A percentile compares a stretch with the other conserved stretches of the same genome.
These are phyloP conservation scores for Yamagishiella unicocca DNA, from an alignment of 139 green algal species.

Conservation along the genomic window DNA sequence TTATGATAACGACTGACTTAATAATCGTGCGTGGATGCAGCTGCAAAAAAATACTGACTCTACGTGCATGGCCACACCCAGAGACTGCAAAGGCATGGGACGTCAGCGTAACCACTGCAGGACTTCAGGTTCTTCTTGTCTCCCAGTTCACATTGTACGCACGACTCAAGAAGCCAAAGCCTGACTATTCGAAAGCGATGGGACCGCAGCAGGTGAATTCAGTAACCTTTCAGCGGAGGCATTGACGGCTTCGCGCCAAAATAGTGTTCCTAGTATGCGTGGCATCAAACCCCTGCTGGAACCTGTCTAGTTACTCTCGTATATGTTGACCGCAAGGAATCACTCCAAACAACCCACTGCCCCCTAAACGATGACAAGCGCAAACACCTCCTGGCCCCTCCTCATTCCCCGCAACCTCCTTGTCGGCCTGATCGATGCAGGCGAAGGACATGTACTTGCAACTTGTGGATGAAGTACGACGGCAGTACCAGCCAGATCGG, in stretches of 20 bases:
- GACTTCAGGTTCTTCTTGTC: slow-evolving; percentile 8
- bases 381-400: too few species aligned
- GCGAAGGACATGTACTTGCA: slow-evolving; percentile 48
- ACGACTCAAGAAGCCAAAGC: slow-evolving; percentile 55
- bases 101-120: not conserved
- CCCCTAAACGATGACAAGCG: too few species aligned
- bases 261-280: too few species aligned
- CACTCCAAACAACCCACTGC: too few species aligned
- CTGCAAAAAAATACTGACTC: slow-evolving; percentile 61
- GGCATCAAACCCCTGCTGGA: too few species aligned
- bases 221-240: too few species aligned
- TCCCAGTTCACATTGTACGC: slow-evolving; percentile 48
- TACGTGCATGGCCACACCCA: slow-evolving; percentile 26
- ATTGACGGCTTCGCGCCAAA: too few species aligned
- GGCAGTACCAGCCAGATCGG: slow-evolving; percentile 43
- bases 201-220: slow-evolving; percentile 21
- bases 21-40: too few species aligned
- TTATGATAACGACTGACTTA: too few species aligned
- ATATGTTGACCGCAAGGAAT: too few species aligned
- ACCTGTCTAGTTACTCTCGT: too few species aligned
- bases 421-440: not conserved
- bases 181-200: slow-evolving; percentile 60
- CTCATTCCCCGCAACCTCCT: too few species aligned
- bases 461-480: slow-evolving; percentile 46
- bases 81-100: slow-evolving; percentile 33